Evolutionary conservation across 2,329 filamentous ascomycete species (phyloP).

Genomic region (Grosmannia huntii): DNA sequence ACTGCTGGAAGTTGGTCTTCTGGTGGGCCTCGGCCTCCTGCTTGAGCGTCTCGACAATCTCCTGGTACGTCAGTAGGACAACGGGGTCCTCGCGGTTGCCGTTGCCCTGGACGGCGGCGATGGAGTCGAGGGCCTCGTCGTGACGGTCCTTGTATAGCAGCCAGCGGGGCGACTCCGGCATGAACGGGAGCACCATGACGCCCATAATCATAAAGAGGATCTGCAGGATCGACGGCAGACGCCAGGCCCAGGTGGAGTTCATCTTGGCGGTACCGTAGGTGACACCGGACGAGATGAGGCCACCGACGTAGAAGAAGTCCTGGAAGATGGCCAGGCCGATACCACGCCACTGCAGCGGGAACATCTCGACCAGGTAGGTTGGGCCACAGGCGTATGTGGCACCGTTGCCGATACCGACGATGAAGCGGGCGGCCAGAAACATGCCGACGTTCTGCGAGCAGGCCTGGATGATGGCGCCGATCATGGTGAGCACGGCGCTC

Average conservation of each 20-base stretch:
- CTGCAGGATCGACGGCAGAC: constrained; percentile 14
- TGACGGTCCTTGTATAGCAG: constrained; percentile 19
- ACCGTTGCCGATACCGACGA: constrained; percentile 47
- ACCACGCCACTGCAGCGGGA: neutral
- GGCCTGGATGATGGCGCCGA: constrained; percentile 11
- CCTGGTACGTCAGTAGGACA: constrained; percentile 23
- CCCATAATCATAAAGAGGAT: constrained; percentile 11
- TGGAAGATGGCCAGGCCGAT: neutral
- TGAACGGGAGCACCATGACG: constrained; percentile 8
- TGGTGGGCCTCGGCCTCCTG: constrained; percentile 6
- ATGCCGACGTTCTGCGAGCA: constrained; percentile 28
- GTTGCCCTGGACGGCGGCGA: constrained; percentile 22
- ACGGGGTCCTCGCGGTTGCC: constrained; percentile 20
- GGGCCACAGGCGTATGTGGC: constrained; percentile 46
- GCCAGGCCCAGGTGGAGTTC: constrained; percentile 15
- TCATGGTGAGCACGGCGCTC: constrained; percentile 4
- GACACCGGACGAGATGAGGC: constrained; percentile 26
- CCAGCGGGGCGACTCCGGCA: constrained; percentile 23
- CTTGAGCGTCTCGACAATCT: constrained; percentile 26
- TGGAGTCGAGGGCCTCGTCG: constrained; percentile 20
- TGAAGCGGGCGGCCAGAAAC: constrained; percentile 45
- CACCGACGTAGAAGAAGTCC: constrained; percentile 40
- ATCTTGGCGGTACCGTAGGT: constrained; percentile 35
- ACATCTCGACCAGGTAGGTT: constrained; percentile 43
- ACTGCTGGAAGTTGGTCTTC: neutral